Evolutionary conservation across 768 basidiomycete genomes (phyloP).

Genomic region (Lactifluus pinguis): DNA sequence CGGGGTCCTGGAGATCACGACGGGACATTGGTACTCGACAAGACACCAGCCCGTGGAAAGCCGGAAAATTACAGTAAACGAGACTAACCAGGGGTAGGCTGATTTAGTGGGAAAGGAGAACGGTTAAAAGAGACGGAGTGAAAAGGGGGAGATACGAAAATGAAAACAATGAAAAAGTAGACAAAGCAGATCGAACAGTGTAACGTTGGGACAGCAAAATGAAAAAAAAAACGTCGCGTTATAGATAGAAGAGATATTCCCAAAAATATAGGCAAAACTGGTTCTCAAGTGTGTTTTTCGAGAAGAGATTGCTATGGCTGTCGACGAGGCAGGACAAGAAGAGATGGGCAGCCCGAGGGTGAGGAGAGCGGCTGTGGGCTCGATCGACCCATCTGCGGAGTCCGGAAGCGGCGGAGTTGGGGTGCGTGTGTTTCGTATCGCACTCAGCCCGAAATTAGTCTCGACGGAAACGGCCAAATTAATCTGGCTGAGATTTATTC

Average conservation of each 20-base stretch:
- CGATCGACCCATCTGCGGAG: conserved; percentile 19
- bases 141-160: conserved; percentile 26
- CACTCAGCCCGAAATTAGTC: neutral
- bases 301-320: neutral
- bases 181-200: conserved; percentile 27
- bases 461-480: conserved; percentile 14
- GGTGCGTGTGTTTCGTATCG: conserved; percentile 1
- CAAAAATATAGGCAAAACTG: conserved; percentile 18
- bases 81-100: neutral
- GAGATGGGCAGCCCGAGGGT: conserved; percentile 20
- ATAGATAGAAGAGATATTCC: conserved; percentile 20
- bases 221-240: conserved; percentile 24
- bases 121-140: conserved; percentile 20
- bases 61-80: conserved; percentile 3
- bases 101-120: conserved; percentile 4
- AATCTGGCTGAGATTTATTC: conserved; percentile 1
- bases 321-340: conserved; percentile 24
- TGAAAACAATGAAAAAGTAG: conserved; percentile 24
- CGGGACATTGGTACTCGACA: conserved; percentile 4
- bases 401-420: conserved; percentile 21
- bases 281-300: neutral
- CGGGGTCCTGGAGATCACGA: conserved; percentile 6
- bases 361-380: conserved; percentile 21
- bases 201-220: conserved; percentile 28
- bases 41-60: neutral